Evolutionary conservation across 2,329 filamentous ascomycete genomes (phyloP), one percentile per base, ranked within the genome.

Genomic region (Fusarium torreyae): DNA sequence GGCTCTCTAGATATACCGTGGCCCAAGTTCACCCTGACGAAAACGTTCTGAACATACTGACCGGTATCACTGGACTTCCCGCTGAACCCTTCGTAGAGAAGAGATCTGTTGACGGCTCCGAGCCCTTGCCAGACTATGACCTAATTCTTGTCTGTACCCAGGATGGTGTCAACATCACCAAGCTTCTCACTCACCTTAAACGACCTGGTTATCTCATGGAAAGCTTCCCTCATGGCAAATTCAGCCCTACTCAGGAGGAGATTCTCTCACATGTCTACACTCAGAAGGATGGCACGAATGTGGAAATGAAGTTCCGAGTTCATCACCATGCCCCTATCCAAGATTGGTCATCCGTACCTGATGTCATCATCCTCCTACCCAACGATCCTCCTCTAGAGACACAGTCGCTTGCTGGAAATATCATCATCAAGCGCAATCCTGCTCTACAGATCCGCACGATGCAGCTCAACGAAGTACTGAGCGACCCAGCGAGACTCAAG

Each of bases 1-100:
- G 74, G 10, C 69, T 85, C 4, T 71, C 77, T 4, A 74, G 78
- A 15, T 80, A 79, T 57, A 78, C 77, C 0, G 43, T 81, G 20
- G 67, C 76, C 18, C 73, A 73, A 6, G 38, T 46, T 10, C 34
- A 58, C 1, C 50, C 53, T 7, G 43, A 58, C 2, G 56, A 63
- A 10, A 50, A 48, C 15, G 40, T 58, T 8, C 39, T 57, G 3
- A 22, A 63, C 14, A 53, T 68, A 7, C 39, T 68, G 4, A 20
- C 56, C 1, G 20, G 50, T 28, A 28, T 74, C 17, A 57, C 68
- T 38, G 70, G 54, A 6, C 71, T 65, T 4, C 34, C 28, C 2
- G 20, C 74, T 4, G 61, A 72, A 22, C 44, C 68, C 0, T 74
- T 80, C 7, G 28, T 82, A 13, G 79, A 82, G 55, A 50, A 54